Evolutionary conservation across 2,329 filamentous ascomycete genomes (phyloP).

Genomic region (Sporothrix phasma): DNA sequence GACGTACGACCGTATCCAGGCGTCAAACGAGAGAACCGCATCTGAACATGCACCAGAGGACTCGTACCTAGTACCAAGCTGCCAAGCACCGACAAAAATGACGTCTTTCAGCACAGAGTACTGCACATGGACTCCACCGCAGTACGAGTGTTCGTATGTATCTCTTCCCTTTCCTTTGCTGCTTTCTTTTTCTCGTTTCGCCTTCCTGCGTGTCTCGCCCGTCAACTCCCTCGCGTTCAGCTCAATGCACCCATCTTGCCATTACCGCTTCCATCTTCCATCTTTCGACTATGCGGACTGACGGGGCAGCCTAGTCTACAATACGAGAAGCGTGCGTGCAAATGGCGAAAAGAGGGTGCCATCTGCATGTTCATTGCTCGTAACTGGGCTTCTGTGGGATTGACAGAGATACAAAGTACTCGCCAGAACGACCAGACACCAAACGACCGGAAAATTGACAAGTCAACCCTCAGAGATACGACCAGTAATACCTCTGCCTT

Average conservation of each 20-base stretch:
- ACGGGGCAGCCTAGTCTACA: neutral
- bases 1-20: neutral
- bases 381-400: neutral
- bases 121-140: too few species aligned
- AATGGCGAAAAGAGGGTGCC: neutral
- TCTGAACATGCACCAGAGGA: neutral
- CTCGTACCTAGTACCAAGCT: neutral
- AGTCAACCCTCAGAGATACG: neutral
- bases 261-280: neutral
- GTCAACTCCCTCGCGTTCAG: neutral
- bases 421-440: neutral
- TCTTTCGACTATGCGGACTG: neutral
- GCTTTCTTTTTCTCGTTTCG: conserved; percentile 6
- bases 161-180: neutral
- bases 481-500: neutral
- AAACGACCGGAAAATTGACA: neutral
- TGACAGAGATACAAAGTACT: neutral
- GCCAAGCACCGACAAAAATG: neutral
- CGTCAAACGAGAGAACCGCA: neutral
- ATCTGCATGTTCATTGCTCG: neutral
- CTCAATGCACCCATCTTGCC: neutral
- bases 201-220: neutral
- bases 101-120: too few species aligned
- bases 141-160: too few species aligned
- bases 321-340: neutral